Base-by-base conservation (phyloP, 1,139 yeast genomes). In the Candida dubliniensis region DNA sequence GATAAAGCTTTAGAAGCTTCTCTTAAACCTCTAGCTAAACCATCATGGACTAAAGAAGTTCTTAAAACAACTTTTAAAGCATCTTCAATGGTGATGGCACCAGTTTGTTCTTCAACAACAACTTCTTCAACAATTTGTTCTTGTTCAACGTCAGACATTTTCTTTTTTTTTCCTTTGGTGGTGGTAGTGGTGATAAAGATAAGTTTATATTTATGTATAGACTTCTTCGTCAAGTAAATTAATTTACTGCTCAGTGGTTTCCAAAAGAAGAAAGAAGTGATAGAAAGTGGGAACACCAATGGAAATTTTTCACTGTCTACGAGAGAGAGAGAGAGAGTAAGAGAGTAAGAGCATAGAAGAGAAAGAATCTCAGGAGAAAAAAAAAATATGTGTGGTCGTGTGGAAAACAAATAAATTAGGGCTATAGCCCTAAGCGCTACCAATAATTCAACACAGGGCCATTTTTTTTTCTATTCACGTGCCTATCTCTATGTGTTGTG, bases 1-100 rank as follows among this genome's bases (percentile, higher is more conserved):
- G 96, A 83, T 66, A 93, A 85, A 75, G 98, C 98, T 88, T 93
- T 93, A 71, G 97, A 88, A 63, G 98, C 96, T 83, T 93, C 99
- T 84, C 98, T 93, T 76, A 93, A 87, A 83, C 99, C 99, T 83
- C 99, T 93, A 75, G 98, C 99, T 78, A 93, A 89, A 79, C 99
- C 99, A 76, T 93, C 97, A 84, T 90, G 96, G 71, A 91, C 89
- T 74, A 95, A 85, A 63, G 99, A 86, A 74, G 95, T 90, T 87
- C 96, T 91, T 72, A 93, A 86, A 71, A 93, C 99, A 71, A 90
- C 95, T 82, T 91, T 89, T 75, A 93, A 83, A 71, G 98, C 96
- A 74, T 95, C 99, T 82, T 95, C 99, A 64, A 93, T 86, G 74
- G 98, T 82, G 80, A 93, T 85, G 68, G 93, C 84, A 55, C 89